phyloP scores from a whole-genome alignment of 2,329 filamentous ascomycete species.

The Westerdykella ornata region DNA sequence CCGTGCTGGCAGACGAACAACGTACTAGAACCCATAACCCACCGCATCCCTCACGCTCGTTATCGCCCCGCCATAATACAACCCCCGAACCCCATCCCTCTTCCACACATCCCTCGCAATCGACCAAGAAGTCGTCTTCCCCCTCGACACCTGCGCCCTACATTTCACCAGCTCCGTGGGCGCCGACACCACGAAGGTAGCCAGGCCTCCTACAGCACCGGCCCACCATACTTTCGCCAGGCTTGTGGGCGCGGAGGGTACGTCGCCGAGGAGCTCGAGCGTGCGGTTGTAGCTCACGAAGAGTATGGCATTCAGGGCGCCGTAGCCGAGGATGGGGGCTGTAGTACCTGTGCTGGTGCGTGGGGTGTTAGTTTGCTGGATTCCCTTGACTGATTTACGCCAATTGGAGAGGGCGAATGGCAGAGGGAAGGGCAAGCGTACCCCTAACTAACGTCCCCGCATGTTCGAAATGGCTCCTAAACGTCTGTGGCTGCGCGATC shows the following conservation, averaged over 20 bases:
- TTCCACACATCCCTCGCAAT: constrained; percentile 58
- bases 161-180: constrained; percentile 92
- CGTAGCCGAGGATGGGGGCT: constrained; percentile 82
- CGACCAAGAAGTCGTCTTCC: constrained; percentile 48
- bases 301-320: constrained; percentile 81
- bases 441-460: constrained; percentile 35
- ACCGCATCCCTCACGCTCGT: constrained; percentile 79
- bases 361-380: constrained; percentile 5
- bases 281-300: constrained; percentile 87
- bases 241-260: constrained; percentile 24
- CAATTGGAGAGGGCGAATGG: background rate
- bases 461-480: constrained; percentile 32
- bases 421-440: constrained; percentile 9
- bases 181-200: constrained; percentile 77
- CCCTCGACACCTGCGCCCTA: constrained; percentile 61
- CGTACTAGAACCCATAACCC: constrained; percentile 90
- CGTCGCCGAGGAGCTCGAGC: constrained; percentile 52
- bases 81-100: constrained; percentile 56
- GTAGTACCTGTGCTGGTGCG: constrained; percentile 55
- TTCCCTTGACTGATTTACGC: background rate
- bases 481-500: constrained; percentile 11
- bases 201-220: constrained; percentile 73
- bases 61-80: constrained; percentile 75
- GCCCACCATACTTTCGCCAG: constrained; percentile 69
- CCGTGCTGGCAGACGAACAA: background rate